Conservation (phyloP, 2,329 filamentous ascomycete genomes). For the Epichloe baconii region DNA sequence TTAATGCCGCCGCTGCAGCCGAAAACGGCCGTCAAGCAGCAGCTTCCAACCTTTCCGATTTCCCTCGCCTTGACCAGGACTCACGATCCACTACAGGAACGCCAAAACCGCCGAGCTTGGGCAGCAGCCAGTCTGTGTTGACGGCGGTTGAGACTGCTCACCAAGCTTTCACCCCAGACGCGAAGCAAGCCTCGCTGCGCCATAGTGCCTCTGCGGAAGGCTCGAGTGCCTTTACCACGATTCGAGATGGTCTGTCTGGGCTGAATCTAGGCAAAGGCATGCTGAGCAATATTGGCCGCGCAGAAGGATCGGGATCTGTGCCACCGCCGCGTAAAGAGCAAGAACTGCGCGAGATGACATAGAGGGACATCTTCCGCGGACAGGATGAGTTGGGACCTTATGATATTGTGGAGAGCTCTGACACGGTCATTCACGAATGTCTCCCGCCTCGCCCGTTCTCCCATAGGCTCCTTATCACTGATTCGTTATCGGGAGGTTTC, state of each 20-base stretch:
- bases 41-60: conserved; percentile 20
- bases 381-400: conserved; percentile 19
- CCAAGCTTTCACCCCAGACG: conserved; percentile 32
- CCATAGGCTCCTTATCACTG: background rate
- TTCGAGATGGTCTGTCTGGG: conserved; percentile 35
- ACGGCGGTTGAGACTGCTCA: conserved; percentile 46
- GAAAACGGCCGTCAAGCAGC: conserved; percentile 28
- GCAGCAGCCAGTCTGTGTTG: conserved; percentile 39
- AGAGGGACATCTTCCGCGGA: conserved; percentile 26
- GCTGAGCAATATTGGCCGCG: conserved; percentile 21
- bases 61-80: conserved; percentile 13
- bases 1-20: conserved; percentile 40
- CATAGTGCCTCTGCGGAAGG: conserved; percentile 33
- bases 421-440: conserved; percentile 10
- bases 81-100: conserved; percentile 15
- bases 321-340: conserved; percentile 21
- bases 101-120: conserved; percentile 25
- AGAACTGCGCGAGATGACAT: conserved; percentile 34
- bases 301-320: conserved; percentile 12
- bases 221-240: conserved; percentile 29
- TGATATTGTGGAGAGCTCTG: conserved; percentile 17
- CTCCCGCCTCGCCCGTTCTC: conserved; percentile 1
- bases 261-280: conserved; percentile 36
- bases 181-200: conserved; percentile 23
- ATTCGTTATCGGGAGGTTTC: background rate